Percentiles rank a stretch among this genome's conserved stretches.
Evolutionary conservation across 2,329 filamentous ascomycete genomes (phyloP).

Genomic region (Myriosclerotinia curreyana): DNA sequence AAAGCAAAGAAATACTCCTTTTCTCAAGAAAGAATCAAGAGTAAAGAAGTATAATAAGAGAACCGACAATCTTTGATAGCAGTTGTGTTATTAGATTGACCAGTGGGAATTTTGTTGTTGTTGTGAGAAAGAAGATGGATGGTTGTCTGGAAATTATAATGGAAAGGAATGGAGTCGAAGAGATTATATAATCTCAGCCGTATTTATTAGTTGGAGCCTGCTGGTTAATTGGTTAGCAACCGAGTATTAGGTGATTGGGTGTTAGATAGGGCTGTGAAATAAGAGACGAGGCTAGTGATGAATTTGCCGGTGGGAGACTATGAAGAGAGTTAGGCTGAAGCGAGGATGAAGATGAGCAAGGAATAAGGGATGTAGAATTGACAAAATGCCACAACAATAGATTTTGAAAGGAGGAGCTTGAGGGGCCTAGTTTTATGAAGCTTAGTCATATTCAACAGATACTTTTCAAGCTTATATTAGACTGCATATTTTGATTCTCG

Average conservation of each 20-base stretch:
- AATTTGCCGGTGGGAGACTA: background rate
- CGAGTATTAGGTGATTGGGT: background rate
- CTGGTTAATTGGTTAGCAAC: background rate
- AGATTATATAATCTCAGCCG: background rate
- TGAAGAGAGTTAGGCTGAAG: background rate
- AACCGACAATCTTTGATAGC: background rate
- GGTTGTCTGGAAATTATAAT: background rate
- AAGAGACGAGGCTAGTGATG: background rate
- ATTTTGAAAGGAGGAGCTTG: too few species aligned
- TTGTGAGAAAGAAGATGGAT: slow-evolving; percentile 1
- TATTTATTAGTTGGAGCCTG: background rate
- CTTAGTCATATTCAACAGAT: background rate
- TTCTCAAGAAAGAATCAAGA: background rate
- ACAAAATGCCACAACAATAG: background rate
- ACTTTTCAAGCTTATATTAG: background rate
- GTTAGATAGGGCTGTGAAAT: background rate
- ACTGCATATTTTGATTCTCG: too few species aligned
- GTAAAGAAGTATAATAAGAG: background rate
- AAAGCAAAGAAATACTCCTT: background rate
- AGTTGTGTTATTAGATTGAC: background rate
- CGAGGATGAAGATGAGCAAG: background rate
- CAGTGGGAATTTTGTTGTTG: background rate
- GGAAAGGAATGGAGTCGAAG: background rate
- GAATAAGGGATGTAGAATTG: background rate
- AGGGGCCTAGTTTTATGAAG: background rate